Base-by-base conservation (phyloP, 768 basidiomycete species). In the Ramaria rubella region DNA sequence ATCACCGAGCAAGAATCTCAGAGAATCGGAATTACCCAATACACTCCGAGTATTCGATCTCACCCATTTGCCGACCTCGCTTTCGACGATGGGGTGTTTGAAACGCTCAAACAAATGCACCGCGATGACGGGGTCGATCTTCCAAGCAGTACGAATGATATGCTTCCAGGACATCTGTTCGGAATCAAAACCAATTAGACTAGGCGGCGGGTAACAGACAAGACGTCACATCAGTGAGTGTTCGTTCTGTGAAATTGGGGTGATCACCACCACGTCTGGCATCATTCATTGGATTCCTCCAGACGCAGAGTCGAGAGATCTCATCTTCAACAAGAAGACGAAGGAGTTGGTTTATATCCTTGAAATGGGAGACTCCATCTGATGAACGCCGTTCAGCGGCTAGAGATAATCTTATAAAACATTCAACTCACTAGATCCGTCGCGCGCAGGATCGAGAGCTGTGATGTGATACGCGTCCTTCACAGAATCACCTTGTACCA, bases 291-390 rank as follows among this genome's bases (percentile, higher is more conserved):
- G 92, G 90, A 69, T 98, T 98, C 43, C 76, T 76, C 96, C 96
- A 98, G 7, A 98, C 94, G 4, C 74, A 79, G 42, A 98, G 71
- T 15, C 94, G 80, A 63, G 78, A 82, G 42, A 97, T 83, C 68
- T 99, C 96, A 65, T 91, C 94, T 69, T 95, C 92, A 6, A 93
- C 83, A 12, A 98, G 77, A 7, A 95, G 70, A 21, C 85, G 78
- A n/a, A 97, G 73, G 0, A 95, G 85, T 19, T 80, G 77, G 57
- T 87, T 87, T 4, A 87, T 72, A 43, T 76, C 83, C 55, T 82
- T 81, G 36, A 95, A 80, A 40, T 78, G 77, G 4, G 74, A 70
- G 12, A 70, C 67, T 63, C 83, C 89, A 40, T 85, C 86, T 81
- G 63, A 17, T 12, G 60, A 38, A 5, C 66, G 61, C 5, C 57